Percentiles rank a stretch among this genome's conserved stretches.
These are phyloP conservation scores for Zelopaecilomyces penicillatus DNA, from an alignment of 2,329 filamentous ascomycete species.

Conservation along the genomic window DNA sequence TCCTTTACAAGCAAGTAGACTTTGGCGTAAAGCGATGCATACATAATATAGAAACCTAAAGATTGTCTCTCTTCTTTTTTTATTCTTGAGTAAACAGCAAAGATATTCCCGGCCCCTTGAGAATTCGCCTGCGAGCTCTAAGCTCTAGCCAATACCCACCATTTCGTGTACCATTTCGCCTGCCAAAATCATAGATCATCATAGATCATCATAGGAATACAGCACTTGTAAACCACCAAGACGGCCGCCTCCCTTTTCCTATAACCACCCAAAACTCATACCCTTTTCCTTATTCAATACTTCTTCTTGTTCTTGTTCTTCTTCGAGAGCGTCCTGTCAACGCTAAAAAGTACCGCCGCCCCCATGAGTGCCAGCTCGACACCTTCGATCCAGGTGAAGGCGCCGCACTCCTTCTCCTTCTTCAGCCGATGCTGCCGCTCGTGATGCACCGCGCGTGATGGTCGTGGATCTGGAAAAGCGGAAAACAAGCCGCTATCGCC, in stretches of 20 bases:
- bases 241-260: background rate
- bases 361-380: constrained; percentile 7
- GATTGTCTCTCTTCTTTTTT: no score
- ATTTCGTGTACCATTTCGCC: no score
- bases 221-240: no score
- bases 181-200: no score
- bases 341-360: constrained; percentile 7
- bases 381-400: constrained; percentile 9
- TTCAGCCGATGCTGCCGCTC: background rate
- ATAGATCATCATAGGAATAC: no score
- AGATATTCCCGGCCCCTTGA: no score
- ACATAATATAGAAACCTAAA: no score
- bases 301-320: constrained; percentile 4
- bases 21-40: no score
- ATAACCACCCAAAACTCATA: background rate
- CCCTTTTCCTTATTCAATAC: background rate
- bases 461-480: background rate
- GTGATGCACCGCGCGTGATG: constrained; percentile 5
- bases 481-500: background rate
- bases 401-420: constrained; percentile 7
- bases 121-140: no score
- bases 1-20: no score
- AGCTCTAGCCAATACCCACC: no score
- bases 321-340: constrained; percentile 5
- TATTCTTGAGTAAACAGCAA: no score